phyloP scores from a whole-genome alignment of 2,329 filamentous ascomycete species.

The Scytalidium lignicola region DNA sequence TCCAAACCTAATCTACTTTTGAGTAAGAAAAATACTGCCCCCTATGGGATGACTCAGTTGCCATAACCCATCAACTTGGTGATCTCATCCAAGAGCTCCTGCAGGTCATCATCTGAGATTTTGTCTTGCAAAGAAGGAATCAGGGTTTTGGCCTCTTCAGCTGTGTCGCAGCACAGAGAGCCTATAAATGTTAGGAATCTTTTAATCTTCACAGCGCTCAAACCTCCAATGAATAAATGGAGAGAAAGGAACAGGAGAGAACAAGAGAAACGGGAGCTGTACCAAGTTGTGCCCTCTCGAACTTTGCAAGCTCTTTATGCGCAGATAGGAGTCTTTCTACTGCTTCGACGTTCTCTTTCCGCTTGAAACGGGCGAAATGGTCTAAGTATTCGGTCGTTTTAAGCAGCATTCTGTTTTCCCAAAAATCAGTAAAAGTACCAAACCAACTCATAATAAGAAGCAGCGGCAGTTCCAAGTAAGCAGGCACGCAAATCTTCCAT shows the following conservation, averaged over 20 bases:
- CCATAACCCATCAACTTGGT: slow-evolving; percentile 58
- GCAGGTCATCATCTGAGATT: slow-evolving; percentile 82
- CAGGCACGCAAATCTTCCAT: not conserved
- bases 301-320: slow-evolving; percentile 77
- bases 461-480: not conserved
- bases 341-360: slow-evolving; percentile 90
- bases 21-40: not conserved
- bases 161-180: slow-evolving; percentile 84
- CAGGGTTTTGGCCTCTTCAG: slow-evolving; percentile 93
- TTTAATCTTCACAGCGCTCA: slow-evolving; percentile 1
- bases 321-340: slow-evolving; percentile 81
- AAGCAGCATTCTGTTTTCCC: slow-evolving; percentile 58
- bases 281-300: slow-evolving; percentile 92
- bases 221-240: not conserved
- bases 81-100: slow-evolving; percentile 86
- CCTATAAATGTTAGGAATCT: slow-evolving; percentile 44
- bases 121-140: slow-evolving; percentile 88
- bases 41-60: not conserved
- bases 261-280: slow-evolving; percentile 20
- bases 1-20: not conserved
- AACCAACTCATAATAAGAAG: no score
- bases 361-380: slow-evolving; percentile 91
- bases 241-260: slow-evolving; percentile 2
- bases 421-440: not conserved
- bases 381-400: slow-evolving; percentile 93